Conservation (phyloP, 2,329 filamentous ascomycete species). For the Penicillium palitans region DNA sequence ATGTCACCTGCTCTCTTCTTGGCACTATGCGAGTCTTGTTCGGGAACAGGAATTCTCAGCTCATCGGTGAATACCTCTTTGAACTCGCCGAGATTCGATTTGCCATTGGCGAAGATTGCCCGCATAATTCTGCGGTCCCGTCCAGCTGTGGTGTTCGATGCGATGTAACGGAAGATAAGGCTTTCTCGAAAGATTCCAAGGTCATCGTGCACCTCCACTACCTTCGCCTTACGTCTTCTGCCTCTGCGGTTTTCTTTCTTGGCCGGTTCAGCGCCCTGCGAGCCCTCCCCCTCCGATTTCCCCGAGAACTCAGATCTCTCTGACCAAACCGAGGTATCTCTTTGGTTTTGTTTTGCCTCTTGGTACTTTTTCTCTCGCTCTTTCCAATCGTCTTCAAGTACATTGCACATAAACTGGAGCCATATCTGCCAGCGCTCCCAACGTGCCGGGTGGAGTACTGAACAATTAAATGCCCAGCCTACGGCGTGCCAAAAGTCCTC, state of each 20-base stretch:
- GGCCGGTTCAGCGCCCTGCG: background rate
- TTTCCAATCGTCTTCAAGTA: conserved; percentile 48
- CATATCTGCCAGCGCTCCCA: conserved; percentile 83
- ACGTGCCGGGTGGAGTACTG: conserved; percentile 66
- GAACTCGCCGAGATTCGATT: conserved; percentile 42
- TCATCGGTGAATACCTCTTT: conserved; percentile 48
- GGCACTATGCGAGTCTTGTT: conserved; percentile 26
- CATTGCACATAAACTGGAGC: conserved; percentile 67
- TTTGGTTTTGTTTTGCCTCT: conserved; percentile 27
- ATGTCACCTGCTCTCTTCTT: conserved; percentile 46
- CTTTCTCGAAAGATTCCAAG: conserved; percentile 37
- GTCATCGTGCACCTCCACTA: conserved; percentile 11
- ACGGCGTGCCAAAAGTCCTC: conserved; percentile 86
- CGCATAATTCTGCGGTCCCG: conserved; percentile 46
- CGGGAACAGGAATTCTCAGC: conserved; percentile 36
- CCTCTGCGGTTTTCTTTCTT: conserved; percentile 1
- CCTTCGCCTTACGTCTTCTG: background rate
- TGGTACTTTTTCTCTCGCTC: conserved; percentile 29
- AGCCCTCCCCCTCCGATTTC: conserved; percentile 27
- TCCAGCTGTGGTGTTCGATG: conserved; percentile 31
- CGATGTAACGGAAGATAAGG: conserved; percentile 47
- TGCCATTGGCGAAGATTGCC: conserved; percentile 51
- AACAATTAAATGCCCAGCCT: conserved; percentile 94
- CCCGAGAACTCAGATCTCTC: background rate
- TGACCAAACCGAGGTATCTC: background rate